Evolutionary conservation across 2,329 filamentous ascomycete genomes (phyloP).

Genomic region (Cladosporium cucumerinum): DNA sequence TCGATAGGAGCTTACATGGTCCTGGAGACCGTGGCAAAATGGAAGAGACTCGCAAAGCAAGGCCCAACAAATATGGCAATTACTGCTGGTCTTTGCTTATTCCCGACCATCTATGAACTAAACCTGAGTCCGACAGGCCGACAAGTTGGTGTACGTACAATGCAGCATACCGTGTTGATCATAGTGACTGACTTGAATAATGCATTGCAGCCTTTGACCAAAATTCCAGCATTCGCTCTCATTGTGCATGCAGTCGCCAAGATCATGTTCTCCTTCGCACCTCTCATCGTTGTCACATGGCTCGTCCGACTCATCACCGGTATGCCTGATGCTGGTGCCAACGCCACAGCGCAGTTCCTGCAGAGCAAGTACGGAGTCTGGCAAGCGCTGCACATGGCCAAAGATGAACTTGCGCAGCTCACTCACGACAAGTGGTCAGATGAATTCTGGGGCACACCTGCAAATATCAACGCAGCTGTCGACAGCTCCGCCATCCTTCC

Average conservation of each 20-base stretch:
- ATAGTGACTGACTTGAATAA: not conserved
- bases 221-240: conserved; percentile 36
- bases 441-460: conserved; percentile 55
- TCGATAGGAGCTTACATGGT: conserved; percentile 47
- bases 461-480: not conserved
- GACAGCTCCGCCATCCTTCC: not conserved
- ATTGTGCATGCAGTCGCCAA: conserved; percentile 24
- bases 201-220: conserved; percentile 17
- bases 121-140: conserved; percentile 43
- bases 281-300: conserved; percentile 38
- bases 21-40: conserved; percentile 36
- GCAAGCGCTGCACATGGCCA: conserved; percentile 58
- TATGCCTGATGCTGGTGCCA: conserved; percentile 43
- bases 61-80: conserved; percentile 19
- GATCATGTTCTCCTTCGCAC: conserved; percentile 43
- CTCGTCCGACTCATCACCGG: conserved; percentile 45
- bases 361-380: conserved; percentile 48
- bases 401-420: conserved; percentile 57
- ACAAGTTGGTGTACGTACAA: conserved; percentile 37
- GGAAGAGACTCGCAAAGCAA: conserved; percentile 19
- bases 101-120: conserved; percentile 49
- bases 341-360: conserved; percentile 51
- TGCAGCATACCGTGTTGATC: not conserved
- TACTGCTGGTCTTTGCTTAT: conserved; percentile 39
- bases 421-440: conserved; percentile 55